These are phyloP conservation scores for Colletotrichum neosansevieriae DNA, from an alignment of 2,329 filamentous ascomycete genomes.

Conservation along the genomic window DNA sequence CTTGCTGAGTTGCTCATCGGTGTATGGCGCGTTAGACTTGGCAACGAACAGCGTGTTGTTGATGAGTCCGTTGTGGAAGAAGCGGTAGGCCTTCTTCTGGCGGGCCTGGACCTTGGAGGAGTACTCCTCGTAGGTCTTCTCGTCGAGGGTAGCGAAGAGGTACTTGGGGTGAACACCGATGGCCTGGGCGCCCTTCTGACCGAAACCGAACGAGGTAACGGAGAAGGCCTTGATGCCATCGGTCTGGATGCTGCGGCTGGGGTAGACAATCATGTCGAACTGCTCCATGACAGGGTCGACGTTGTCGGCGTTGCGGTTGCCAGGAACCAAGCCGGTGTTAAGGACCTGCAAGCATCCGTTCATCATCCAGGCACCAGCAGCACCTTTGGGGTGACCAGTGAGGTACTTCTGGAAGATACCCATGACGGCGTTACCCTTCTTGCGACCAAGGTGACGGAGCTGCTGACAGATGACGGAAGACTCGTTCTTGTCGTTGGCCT, in stretches of 20 bases:
- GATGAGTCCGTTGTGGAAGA: slow-evolving; percentile 98
- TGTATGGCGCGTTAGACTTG: slow-evolving; percentile 92
- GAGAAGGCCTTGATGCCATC: slow-evolving; percentile 99
- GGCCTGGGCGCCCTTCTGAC: slow-evolving; percentile 97
- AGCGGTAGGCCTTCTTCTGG: slow-evolving; percentile 98
- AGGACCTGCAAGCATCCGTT: slow-evolving; percentile 97
- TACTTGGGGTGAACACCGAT: slow-evolving; percentile 98
- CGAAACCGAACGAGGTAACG: slow-evolving; percentile 98
- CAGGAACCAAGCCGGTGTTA: slow-evolving; percentile 92
- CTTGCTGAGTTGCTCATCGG: slow-evolving; percentile 84
- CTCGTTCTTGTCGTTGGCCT: slow-evolving; percentile 99
- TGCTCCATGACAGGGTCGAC: slow-evolving; percentile 96
- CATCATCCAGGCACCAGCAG: slow-evolving; percentile 99
- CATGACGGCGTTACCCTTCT: slow-evolving; percentile 94
- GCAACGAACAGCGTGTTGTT: slow-evolving; percentile 98
- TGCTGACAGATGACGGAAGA: slow-evolving; percentile 98
- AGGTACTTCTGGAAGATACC: slow-evolving; percentile 99
- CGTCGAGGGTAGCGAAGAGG: slow-evolving; percentile 92
- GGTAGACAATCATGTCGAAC: slow-evolving; percentile 98
- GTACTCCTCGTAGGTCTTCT: slow-evolving; percentile 85
- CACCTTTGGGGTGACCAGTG: slow-evolving; percentile 98
- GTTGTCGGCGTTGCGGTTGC: slow-evolving; percentile 98
- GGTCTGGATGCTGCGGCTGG: slow-evolving; percentile 93
- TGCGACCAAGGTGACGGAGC: slow-evolving; percentile 91
- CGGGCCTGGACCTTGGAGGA: slow-evolving; percentile 88